Evolutionary conservation across 805 yeast genomes (phyloP).

Genomic region (Maudiozyma serrabonitensis): DNA sequence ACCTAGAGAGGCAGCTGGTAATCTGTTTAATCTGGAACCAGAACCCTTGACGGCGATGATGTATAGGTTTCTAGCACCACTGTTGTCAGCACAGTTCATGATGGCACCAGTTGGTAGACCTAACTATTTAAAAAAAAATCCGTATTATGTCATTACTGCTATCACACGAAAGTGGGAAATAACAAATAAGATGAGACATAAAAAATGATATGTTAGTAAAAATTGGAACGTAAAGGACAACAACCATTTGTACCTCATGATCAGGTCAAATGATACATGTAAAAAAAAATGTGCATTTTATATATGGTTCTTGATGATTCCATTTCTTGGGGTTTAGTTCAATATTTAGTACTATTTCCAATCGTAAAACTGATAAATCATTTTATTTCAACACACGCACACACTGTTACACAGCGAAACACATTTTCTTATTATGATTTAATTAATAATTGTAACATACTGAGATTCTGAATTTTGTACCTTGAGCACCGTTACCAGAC

Average conservation of each 20-base stretch:
- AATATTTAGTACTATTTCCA: too few relatives aligned
- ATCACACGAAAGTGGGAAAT: not conserved
- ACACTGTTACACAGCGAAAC: too few relatives aligned
- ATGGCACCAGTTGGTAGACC: slow-evolving; percentile 99
- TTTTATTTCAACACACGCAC: too few relatives aligned
- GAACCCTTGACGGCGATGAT: slow-evolving; percentile 96
- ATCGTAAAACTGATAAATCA: too few relatives aligned
- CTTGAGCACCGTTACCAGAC: slow-evolving; percentile 94
- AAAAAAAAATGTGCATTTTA: not conserved
- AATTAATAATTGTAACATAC: slow-evolving; percentile 50
- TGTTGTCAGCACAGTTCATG: slow-evolving; percentile 99
- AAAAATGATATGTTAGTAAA: slow-evolving; percentile 1
- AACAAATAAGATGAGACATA: not conserved
- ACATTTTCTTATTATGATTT: not conserved
- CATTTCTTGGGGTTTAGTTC: not conserved
- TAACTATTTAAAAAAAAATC: slow-evolving; percentile 42
- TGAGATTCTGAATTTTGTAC: slow-evolving; percentile 99
- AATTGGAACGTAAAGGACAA: not conserved
- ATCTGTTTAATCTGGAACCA: slow-evolving; percentile 99
- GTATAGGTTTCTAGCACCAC: slow-evolving; percentile 99
- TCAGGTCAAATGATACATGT: not conserved
- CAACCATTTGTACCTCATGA: not conserved
- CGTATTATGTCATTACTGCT: not conserved
- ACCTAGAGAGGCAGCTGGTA: slow-evolving; percentile 99
- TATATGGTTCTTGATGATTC: not conserved